Evolutionary conservation across 2,329 filamentous ascomycete genomes (phyloP), one percentile per base, ranked within the genome.

Genomic region (Colletotrichum godetiae): DNA sequence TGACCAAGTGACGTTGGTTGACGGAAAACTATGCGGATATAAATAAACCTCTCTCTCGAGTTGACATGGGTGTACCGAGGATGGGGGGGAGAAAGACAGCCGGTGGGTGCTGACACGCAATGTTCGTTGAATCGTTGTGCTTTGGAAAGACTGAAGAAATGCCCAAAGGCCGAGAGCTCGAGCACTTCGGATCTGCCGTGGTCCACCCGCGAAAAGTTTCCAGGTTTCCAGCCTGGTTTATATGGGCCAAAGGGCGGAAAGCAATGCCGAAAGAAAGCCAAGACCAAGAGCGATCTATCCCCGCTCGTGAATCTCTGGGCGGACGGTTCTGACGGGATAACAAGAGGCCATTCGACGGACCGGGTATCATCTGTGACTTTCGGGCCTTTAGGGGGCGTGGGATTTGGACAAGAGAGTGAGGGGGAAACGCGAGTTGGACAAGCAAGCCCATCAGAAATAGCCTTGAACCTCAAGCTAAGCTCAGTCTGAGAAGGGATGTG

Each of bases 181-280:
- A 61, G 12, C 49, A 72, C 22, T 64, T 68, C 46, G 70, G 59
- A 49, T 73, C 66, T 70, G 66, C 70, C 67, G 67, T 49, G 59
- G 46, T 64, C 42, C 31, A 55, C 33, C 60, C 55, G 35, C 27
- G 31, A 73, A 61, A 56, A 31, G 60, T 33, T 70, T 69, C 60
- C 46, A 55, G 53, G 56, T 56, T 65, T 19, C 66, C 70, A 70
- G 67, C 70, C 70, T 46, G 70, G 70, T 65, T 70, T 66, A 70
- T 70, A 73, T 73, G 70, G 67, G 60, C 67, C 70, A 65, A 60
- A 52, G 49, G 10, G 29, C 67, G 67, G 70, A 65, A 60, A 70
- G 27, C 13, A 60, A 70, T 73, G 67, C 67, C 70, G 67, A 70
- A 52, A 27, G 37, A 42, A 42, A 42, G 37, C 37, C 37, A 60